phyloP scores from a whole-genome alignment of 2,329 filamentous ascomycete species.

The Pseudonectria buxi region DNA sequence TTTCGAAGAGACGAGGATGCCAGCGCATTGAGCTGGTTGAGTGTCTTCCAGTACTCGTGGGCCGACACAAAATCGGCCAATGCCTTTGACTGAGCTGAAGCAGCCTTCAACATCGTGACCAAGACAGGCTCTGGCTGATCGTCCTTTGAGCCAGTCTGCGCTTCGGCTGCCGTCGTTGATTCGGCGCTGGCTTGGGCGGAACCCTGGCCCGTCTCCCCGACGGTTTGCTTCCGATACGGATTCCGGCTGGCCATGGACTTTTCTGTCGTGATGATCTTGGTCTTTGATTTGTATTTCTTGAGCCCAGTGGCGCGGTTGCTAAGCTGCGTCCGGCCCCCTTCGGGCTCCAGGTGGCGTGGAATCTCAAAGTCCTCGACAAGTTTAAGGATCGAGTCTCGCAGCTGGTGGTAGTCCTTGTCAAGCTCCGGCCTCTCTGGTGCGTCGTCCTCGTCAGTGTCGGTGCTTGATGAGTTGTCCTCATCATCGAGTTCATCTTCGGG shows the following conservation, averaged over 20 bases:
- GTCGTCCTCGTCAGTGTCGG: conserved; percentile 56
- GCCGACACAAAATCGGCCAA: conserved; percentile 78
- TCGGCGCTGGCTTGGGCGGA: conserved; percentile 4
- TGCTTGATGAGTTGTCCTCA: conserved; percentile 55
- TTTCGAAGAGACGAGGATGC: conserved; percentile 54
- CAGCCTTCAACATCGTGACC: conserved; percentile 68
- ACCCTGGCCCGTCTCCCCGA: conserved; percentile 8
- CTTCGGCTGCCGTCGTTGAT: conserved; percentile 3
- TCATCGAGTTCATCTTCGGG: conserved; percentile 60
- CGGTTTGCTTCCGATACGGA: conserved; percentile 42
- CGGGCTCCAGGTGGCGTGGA: conserved; percentile 57
- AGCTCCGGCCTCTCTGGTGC: conserved; percentile 55
- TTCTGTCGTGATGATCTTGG: conserved; percentile 46
- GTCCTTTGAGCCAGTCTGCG: conserved; percentile 15
- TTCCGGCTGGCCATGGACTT: conserved; percentile 50
- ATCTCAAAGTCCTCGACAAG: conserved; percentile 79
- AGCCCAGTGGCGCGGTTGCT: conserved; percentile 62
- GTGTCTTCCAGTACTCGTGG: conserved; percentile 77
- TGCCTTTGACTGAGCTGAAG: conserved; percentile 68
- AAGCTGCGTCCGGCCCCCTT: conserved; percentile 55
- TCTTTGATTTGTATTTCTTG: conserved; percentile 55
- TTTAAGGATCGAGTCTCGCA: conserved; percentile 74
- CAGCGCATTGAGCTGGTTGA: conserved; percentile 63
- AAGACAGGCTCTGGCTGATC: conserved; percentile 48
- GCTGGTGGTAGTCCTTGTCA: conserved; percentile 72